phyloP scores from a whole-genome alignment of 2,329 filamentous ascomycete species.

The Cryphonectria naterciae region DNA sequence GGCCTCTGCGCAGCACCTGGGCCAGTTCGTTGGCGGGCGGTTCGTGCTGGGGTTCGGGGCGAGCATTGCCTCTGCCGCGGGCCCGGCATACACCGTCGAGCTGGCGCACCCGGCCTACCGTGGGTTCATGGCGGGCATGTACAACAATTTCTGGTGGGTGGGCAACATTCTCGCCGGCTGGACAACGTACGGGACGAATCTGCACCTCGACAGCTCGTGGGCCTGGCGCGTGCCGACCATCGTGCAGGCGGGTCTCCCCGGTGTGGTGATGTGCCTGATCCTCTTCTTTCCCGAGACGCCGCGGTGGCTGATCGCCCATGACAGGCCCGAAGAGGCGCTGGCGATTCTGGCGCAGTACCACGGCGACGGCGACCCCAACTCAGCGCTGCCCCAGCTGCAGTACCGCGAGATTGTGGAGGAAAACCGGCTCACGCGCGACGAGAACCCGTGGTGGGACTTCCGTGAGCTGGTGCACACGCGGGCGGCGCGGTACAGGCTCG shows the following conservation, averaged over 20 bases:
- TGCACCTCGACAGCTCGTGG: constrained; percentile 45
- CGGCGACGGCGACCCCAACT: constrained; percentile 44
- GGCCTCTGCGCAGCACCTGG: constrained; percentile 42
- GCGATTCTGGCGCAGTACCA: constrained; percentile 41
- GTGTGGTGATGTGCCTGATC: constrained; percentile 39
- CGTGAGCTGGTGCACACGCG: constrained; percentile 46
- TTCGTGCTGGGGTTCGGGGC: constrained; percentile 65
- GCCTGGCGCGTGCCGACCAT: constrained; percentile 44
- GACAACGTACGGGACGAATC: constrained; percentile 49
- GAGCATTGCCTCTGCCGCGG: constrained; percentile 50
- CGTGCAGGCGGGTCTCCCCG: constrained; percentile 49
- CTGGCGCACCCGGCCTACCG: constrained; percentile 45
- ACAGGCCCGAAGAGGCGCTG: constrained; percentile 36
- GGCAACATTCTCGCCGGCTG: constrained; percentile 57
- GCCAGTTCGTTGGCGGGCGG: constrained; percentile 58
- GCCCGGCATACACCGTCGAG: constrained; percentile 53
- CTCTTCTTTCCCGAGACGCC: constrained; percentile 42
- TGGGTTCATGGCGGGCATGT: constrained; percentile 46
- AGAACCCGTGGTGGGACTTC: constrained; percentile 53
- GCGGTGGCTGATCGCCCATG: constrained; percentile 38
- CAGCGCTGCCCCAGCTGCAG: constrained; percentile 45
- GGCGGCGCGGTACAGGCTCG: constrained; percentile 45
- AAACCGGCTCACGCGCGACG: constrained; percentile 45
- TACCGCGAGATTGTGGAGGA: constrained; percentile 46
- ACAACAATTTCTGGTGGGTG: constrained; percentile 51